A percentile compares a stretch with the other conserved stretches of the same genome.
These are phyloP conservation scores for Raphidocelis subcapitata DNA, from an alignment of 139 green algal genomes.

Conservation along the genomic window DNA sequence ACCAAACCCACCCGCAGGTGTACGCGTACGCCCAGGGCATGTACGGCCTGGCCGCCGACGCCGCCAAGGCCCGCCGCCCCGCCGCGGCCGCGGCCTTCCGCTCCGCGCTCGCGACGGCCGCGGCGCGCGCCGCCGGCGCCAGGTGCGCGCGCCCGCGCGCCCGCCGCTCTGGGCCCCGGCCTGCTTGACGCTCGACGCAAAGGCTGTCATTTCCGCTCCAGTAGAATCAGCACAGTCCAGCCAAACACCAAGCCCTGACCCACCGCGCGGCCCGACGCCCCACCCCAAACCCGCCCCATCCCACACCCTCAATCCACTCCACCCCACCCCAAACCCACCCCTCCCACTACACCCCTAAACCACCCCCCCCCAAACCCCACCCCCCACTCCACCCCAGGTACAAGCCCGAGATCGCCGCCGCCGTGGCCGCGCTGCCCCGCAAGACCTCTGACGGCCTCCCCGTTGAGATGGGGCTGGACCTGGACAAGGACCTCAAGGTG, in stretches of 20 bases:
- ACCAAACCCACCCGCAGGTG: constrained; percentile 25
- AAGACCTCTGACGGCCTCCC: constrained; percentile 36
- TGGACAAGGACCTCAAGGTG: constrained; percentile 29
- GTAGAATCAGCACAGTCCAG: too few species aligned
- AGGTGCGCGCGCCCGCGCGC: constrained; percentile 23
- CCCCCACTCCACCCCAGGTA: constrained; percentile 35
- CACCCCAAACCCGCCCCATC: too few species aligned
- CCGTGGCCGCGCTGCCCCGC: constrained; percentile 17
- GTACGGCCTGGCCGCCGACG: constrained; percentile 39
- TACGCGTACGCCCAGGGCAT: constrained; percentile 40
- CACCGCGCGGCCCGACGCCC: background rate
- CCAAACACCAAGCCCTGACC: too few species aligned
- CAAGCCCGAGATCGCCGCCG: constrained; percentile 46
- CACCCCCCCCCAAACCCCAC: background rate
- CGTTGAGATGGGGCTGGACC: constrained; percentile 40
- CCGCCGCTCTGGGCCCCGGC: background rate
- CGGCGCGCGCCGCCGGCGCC: constrained; percentile 39
- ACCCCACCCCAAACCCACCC: background rate
- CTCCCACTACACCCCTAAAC: too few species aligned
- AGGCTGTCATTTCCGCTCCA: too few species aligned
- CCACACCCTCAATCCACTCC: background rate
- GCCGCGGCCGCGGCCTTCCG: constrained; percentile 33
- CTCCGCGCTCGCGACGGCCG: constrained; percentile 40
- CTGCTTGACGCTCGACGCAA: background rate
- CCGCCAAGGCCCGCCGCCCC: constrained; percentile 8